Conservation (phyloP, 257 asterid species). For the Salvia splendens region DNA sequence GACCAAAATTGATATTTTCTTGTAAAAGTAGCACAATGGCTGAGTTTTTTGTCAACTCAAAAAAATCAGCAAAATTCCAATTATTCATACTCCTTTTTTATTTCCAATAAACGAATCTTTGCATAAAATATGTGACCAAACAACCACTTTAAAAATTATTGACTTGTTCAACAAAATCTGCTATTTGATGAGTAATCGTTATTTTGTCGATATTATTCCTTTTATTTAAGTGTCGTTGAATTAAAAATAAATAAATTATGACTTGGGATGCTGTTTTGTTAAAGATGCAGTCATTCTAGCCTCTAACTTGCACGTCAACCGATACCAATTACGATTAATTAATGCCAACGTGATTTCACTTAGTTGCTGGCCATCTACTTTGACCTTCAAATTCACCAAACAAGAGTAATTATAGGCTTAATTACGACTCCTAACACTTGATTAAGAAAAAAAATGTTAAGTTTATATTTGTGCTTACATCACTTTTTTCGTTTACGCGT, state of each 20-base stretch:
- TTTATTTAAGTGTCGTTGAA: neutral
- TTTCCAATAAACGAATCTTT: neutral
- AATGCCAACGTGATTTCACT: conserved; percentile 21
- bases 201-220: conserved; percentile 22
- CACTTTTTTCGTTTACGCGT: too few species aligned
- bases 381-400: conserved; percentile 16
- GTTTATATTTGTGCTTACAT: too few species aligned
- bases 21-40: neutral
- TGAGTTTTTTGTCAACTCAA: conserved; percentile 13
- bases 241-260: neutral
- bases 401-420: neutral
- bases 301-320: conserved; percentile 29
- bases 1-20: too few species aligned
- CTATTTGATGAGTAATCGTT: neutral
- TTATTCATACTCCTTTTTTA: conserved; percentile 1
- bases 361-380: conserved; percentile 26
- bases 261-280: conserved; percentile 10
- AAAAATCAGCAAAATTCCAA: neutral
- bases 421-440: neutral
- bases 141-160: neutral
- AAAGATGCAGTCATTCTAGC: conserved; percentile 17
- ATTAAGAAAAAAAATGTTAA: neutral
- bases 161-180: conserved; percentile 28
- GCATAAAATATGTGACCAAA: conserved; percentile 16
- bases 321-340: neutral